These are phyloP conservation scores for Ceratocystis smalleyi DNA, from an alignment of 2,329 filamentous ascomycete species.

Conservation along the genomic window DNA sequence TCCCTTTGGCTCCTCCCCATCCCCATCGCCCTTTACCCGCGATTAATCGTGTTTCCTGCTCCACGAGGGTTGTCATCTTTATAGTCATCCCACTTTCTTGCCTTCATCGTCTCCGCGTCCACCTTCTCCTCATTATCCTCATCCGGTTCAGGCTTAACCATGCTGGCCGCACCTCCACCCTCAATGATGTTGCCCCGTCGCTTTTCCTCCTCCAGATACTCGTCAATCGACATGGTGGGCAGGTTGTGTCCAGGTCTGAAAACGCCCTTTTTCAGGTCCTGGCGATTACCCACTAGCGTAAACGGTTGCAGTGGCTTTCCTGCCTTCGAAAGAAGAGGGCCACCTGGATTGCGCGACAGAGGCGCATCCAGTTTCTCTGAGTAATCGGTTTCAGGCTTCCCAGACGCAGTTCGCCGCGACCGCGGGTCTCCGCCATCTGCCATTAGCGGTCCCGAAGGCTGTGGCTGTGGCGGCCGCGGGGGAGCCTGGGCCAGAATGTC, in stretches of 20 bases:
- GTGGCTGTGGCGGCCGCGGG: conserved; percentile 28
- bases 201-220: conserved; percentile 87
- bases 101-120: conserved; percentile 84
- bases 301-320: conserved; percentile 87
- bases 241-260: conserved; percentile 85
- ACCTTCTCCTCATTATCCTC: conserved; percentile 83
- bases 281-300: conserved; percentile 62
- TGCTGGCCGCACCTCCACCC: conserved; percentile 66
- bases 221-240: conserved; percentile 94
- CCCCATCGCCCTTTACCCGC: conserved; percentile 33
- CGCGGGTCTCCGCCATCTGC: conserved; percentile 25
- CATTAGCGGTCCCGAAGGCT: conserved; percentile 30
- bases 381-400: conserved; percentile 35
- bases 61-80: conserved; percentile 77
- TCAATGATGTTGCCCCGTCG: conserved; percentile 76
- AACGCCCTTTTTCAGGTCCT: conserved; percentile 62
- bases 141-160: conserved; percentile 54
- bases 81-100: conserved; percentile 88
- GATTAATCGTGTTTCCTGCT: conserved; percentile 68
- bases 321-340: conserved; percentile 59
- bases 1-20: too few species aligned
- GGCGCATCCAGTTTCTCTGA: conserved; percentile 60
- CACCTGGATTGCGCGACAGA: conserved; percentile 38
- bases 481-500: conserved; percentile 68
- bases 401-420: conserved; percentile 20